These are phyloP conservation scores for Blastobotrys raffinosifermentans DNA, from an alignment of 1,139 yeast species.

Conservation along the genomic window DNA sequence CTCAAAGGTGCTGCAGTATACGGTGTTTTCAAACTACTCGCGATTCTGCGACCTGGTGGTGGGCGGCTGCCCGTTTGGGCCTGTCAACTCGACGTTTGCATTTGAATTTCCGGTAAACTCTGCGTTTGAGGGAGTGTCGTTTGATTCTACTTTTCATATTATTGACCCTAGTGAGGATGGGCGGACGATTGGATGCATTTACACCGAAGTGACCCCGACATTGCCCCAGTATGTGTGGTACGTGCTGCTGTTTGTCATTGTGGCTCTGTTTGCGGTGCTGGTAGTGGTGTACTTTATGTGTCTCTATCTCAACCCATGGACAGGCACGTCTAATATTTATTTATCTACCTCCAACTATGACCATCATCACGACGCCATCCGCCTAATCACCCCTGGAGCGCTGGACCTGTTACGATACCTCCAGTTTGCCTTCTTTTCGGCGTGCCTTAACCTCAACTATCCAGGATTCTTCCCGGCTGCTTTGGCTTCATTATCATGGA, in stretches of 20 bases:
- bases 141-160: slow-evolving; percentile 27
- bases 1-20: slow-evolving; percentile 10
- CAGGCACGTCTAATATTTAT: slow-evolving; percentile 56
- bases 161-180: slow-evolving; percentile 36
- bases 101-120: slow-evolving; percentile 21
- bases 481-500: slow-evolving; percentile 39
- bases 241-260: slow-evolving; percentile 40
- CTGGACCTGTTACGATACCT: slow-evolving; percentile 46
- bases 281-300: slow-evolving; percentile 38
- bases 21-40: slow-evolving; percentile 19
- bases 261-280: slow-evolving; percentile 41
- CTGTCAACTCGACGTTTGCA: slow-evolving; percentile 20
- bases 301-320: slow-evolving; percentile 46
- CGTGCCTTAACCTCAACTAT: slow-evolving; percentile 48
- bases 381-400: slow-evolving; percentile 53
- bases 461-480: slow-evolving; percentile 64
- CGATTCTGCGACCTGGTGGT: slow-evolving; percentile 27
- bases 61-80: slow-evolving; percentile 29
- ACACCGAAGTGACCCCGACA: slow-evolving; percentile 47
- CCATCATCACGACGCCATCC: slow-evolving; percentile 51
- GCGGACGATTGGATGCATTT: slow-evolving; percentile 43
- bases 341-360: slow-evolving; percentile 54
- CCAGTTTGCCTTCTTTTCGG: slow-evolving; percentile 55
- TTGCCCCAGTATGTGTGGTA: slow-evolving; percentile 38
- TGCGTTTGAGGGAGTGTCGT: slow-evolving; percentile 27